Conservation (phyloP, 768 basidiomycete species). For the Daedalea quercina region DNA sequence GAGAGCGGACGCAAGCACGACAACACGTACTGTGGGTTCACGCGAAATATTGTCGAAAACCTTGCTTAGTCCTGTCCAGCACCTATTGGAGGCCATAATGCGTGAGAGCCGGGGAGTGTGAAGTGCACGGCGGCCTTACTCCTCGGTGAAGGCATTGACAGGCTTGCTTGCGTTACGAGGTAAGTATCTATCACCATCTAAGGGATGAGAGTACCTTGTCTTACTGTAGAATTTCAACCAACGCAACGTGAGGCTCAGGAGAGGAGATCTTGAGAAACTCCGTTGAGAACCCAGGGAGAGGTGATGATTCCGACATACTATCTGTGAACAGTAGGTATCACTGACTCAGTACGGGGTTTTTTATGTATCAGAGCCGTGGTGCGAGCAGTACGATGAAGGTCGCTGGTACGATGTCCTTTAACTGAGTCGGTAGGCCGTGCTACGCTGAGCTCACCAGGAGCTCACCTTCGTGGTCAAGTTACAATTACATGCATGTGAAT, state of each 20-base stretch:
- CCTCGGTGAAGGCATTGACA: conserved; percentile 58
- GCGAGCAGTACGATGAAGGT: too few species aligned
- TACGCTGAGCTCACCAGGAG: too few species aligned
- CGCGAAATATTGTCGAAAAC: conserved; percentile 50
- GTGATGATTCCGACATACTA: background rate
- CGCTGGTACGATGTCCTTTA: too few species aligned
- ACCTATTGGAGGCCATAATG: conserved; percentile 31
- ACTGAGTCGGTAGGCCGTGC: too few species aligned
- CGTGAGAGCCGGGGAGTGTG: background rate
- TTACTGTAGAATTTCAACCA: conserved; percentile 33
- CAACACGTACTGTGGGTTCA: conserved; percentile 55
- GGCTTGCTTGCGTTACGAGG: conserved; percentile 35
- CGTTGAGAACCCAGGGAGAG: conserved; percentile 9
- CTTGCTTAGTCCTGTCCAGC: conserved; percentile 64
- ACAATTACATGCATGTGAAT: too few species aligned
- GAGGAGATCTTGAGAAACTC: conserved; percentile 28
- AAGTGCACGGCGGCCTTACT: background rate
- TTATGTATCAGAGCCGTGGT: too few species aligned
- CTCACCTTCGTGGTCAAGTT: too few species aligned
- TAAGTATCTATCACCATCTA: background rate
- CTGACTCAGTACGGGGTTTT: too few species aligned
- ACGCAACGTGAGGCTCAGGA: conserved; percentile 31
- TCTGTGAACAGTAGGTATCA: too few species aligned
- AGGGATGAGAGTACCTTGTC: background rate
- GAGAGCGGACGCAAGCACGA: conserved; percentile 66